These are phyloP conservation scores for Amanita phalloides DNA, from an alignment of 768 basidiomycete species.

Conservation along the genomic window DNA sequence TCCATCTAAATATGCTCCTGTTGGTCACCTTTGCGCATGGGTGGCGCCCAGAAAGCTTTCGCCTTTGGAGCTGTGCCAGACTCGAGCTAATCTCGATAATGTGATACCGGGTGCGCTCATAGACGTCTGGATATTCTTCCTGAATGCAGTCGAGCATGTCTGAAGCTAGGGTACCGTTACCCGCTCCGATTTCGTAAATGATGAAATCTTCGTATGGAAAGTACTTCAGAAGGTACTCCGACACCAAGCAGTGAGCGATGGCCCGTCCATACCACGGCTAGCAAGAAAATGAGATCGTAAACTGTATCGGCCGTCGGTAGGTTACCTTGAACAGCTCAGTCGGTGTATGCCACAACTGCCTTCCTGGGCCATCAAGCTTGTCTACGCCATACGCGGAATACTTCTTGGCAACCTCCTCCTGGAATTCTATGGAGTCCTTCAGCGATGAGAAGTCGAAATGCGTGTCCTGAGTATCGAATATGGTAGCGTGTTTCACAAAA, in stretches of 20 bases:
- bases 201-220: conserved; percentile 95
- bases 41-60: conserved; percentile 51
- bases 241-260: conserved; percentile 79
- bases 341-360: conserved; percentile 97
- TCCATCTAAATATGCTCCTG: conserved; percentile 83
- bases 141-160: conserved; percentile 79
- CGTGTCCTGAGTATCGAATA: conserved; percentile 58
- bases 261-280: conserved; percentile 95
- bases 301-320: conserved; percentile 4
- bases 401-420: conserved; percentile 65
- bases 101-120: conserved; percentile 83
- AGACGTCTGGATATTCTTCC: conserved; percentile 79
- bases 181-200: conserved; percentile 96
- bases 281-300: conserved; percentile 5
- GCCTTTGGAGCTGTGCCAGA: conserved; percentile 61
- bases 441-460: conserved; percentile 61
- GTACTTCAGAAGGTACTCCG: conserved; percentile 88
- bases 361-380: conserved; percentile 56
- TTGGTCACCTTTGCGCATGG: conserved; percentile 60
- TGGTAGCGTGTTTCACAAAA: conserved; percentile 87
- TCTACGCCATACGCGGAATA: conserved; percentile 66
- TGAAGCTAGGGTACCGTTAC: conserved; percentile 89
- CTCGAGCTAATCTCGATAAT: conserved; percentile 91
- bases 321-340: conserved; percentile 94
- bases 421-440: conserved; percentile 64